phyloP scores from a whole-genome alignment of 371 early-diverging fungal species.

The Polyrhizophydium stewartii region DNA sequence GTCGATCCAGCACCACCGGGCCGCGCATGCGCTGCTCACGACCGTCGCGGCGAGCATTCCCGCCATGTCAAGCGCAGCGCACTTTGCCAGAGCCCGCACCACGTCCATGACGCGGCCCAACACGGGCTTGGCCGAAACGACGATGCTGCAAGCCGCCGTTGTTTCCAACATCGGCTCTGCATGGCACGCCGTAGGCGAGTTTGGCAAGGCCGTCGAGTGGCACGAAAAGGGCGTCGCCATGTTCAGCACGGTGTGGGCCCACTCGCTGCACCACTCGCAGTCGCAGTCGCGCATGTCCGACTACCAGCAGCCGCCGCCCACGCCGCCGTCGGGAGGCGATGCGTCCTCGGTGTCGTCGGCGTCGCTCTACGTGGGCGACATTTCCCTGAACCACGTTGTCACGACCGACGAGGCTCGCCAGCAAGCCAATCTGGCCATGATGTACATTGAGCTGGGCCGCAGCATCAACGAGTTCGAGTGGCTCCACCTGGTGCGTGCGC shows the following conservation, averaged over 20 bases:
- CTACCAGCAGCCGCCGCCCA: constrained; percentile 6
- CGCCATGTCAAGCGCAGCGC: too few relatives aligned
- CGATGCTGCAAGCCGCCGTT: constrained; percentile 18
- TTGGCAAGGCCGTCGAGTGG: constrained; percentile 27
- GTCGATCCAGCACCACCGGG: constrained; percentile 29
- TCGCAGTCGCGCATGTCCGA: constrained; percentile 8
- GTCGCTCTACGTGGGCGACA: constrained; percentile 9
- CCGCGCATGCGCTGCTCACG: constrained; percentile 31
- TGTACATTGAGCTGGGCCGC: not conserved
- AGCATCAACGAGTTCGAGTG: not conserved
- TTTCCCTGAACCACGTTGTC: constrained; percentile 7
- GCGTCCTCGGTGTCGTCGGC: constrained; percentile 25
- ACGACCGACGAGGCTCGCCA: constrained; percentile 6
- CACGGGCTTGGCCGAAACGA: constrained; percentile 8
- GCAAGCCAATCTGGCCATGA: constrained; percentile 1
- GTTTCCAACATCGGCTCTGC: constrained; percentile 27
- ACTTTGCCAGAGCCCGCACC: constrained; percentile 11
- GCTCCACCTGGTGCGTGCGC: not conserved
- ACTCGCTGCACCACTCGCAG: constrained; percentile 14
- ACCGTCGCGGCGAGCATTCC: constrained; percentile 4
- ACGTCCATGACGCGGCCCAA: constrained; percentile 13
- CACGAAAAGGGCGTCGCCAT: constrained; percentile 17
- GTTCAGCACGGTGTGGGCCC: constrained; percentile 4
- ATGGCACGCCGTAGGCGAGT: constrained; percentile 29
- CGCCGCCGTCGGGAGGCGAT: constrained; percentile 16